Conservation (phyloP, 352 stramenopile genomes). For the Phytophthora palmivora region DNA sequence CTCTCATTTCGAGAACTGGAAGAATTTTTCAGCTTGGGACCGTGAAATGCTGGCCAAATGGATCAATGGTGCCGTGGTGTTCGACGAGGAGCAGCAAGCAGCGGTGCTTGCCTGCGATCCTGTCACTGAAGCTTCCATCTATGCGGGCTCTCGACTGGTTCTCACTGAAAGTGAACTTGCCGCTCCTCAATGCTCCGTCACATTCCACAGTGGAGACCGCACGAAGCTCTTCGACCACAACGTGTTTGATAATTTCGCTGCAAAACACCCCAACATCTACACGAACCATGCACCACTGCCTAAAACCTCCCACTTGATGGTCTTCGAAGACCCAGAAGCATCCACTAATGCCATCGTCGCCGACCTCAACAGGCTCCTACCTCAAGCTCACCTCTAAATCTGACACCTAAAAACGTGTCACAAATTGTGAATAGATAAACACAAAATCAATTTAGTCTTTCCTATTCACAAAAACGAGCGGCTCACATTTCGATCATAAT, state of each 20-base stretch:
- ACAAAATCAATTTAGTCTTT: conserved; percentile 2
- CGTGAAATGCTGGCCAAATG: conserved; percentile 40
- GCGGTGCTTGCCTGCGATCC: conserved; percentile 45
- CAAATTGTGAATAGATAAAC: conserved; percentile 16
- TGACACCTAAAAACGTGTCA: not conserved
- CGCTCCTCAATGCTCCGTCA: conserved; percentile 28
- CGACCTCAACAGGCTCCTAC: conserved; percentile 28
- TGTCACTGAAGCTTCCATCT: conserved; percentile 52
- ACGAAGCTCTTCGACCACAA: conserved; percentile 22
- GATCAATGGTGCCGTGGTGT: conserved; percentile 50
- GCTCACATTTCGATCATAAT: conserved; percentile 29
- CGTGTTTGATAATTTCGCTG: conserved; percentile 11
- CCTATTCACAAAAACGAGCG: conserved; percentile 22
- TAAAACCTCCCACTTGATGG: conserved; percentile 47
- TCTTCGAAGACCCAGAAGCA: conserved; percentile 54
- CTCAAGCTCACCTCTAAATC: conserved; percentile 24
- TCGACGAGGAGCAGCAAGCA: conserved; percentile 27
- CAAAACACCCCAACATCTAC: conserved; percentile 11
- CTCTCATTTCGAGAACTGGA: conserved; percentile 36
- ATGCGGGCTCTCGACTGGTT: conserved; percentile 26
- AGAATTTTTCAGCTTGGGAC: conserved; percentile 56
- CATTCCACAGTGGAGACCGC: conserved; percentile 34
- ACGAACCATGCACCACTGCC: conserved; percentile 23
- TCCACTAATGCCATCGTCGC: conserved; percentile 33
- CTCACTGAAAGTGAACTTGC: conserved; percentile 42